These are phyloP conservation scores for Boletus barrowsii DNA, from an alignment of 768 basidiomycete genomes.

Conservation along the genomic window DNA sequence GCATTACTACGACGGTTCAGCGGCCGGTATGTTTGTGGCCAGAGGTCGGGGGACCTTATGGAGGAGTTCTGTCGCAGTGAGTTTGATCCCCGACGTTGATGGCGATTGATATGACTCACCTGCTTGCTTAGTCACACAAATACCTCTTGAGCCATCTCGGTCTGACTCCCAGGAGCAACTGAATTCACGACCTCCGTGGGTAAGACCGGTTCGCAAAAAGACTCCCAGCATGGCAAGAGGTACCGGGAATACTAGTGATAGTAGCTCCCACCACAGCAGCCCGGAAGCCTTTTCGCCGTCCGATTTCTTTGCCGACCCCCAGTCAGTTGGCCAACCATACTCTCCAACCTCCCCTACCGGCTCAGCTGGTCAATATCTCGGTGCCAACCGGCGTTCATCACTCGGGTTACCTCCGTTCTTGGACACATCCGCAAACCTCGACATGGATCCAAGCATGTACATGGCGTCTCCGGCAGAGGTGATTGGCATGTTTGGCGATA, in stretches of 20 bases:
- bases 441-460: constrained; percentile 50
- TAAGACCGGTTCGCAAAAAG: constrained; percentile 84
- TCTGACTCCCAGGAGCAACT: constrained; percentile 48
- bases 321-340: constrained; percentile 22
- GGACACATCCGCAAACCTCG: constrained; percentile 36
- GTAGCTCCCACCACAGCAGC: constrained; percentile 46
- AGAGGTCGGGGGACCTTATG: constrained; percentile 88
- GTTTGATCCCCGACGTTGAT: constrained; percentile 17
- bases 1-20: constrained; percentile 86
- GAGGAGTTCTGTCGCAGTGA: constrained; percentile 90
- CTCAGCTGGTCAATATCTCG: constrained; percentile 24
- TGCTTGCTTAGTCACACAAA: constrained; percentile 62
- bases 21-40: constrained; percentile 87
- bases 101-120: constrained; percentile 7
- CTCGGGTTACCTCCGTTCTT: constrained; percentile 26
- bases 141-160: constrained; percentile 72
- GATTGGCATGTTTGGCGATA: constrained; percentile 57
- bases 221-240: constrained; percentile 44
- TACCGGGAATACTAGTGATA: constrained; percentile 40
- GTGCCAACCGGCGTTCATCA: constrained; percentile 22
- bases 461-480: constrained; percentile 56
- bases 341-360: constrained; percentile 19
- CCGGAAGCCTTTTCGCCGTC: constrained; percentile 64
- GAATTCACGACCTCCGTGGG: constrained; percentile 73
- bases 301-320: constrained; percentile 58